phyloP scores from a whole-genome alignment of 768 basidiomycete species.

The Leccinum boreale region DNA sequence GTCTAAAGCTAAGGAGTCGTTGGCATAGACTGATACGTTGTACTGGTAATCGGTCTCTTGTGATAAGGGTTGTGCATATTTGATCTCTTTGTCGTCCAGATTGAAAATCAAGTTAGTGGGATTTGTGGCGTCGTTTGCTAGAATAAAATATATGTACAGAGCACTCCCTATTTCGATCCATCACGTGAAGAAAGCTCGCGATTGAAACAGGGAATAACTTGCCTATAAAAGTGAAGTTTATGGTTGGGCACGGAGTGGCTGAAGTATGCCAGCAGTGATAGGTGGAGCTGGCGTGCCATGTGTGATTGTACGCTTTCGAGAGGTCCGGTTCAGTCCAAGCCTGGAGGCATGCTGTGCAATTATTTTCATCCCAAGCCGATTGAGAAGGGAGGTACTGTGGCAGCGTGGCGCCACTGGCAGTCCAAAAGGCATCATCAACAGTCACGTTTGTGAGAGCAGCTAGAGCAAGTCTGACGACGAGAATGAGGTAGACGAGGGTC shows the following conservation, averaged over 20 bases:
- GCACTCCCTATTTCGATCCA: constrained; percentile 6
- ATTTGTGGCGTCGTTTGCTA: background rate
- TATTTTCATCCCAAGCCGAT: too few species aligned
- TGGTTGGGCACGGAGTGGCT: too few species aligned
- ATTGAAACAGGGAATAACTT: background rate
- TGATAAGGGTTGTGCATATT: constrained; percentile 1
- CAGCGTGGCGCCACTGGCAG: background rate
- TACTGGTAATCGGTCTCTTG: constrained; percentile 8
- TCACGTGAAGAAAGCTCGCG: background rate
- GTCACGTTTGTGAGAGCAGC: background rate
- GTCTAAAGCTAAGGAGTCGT: constrained; percentile 6
- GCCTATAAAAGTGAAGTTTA: constrained; percentile 11
- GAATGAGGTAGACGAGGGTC: background rate
- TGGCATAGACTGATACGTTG: constrained; percentile 11
- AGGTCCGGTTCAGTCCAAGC: background rate
- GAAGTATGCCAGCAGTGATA: too few species aligned
- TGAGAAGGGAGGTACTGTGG: background rate
- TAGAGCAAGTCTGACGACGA: background rate
- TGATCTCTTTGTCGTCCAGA: background rate
- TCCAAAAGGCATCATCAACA: background rate
- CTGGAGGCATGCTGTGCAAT: background rate
- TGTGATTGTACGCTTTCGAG: background rate
- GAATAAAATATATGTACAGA: constrained; percentile 19
- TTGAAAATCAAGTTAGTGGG: constrained; percentile 3
- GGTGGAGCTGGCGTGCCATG: background rate